These are phyloP conservation scores for Pseudoscleropodium purum DNA, from an alignment of 225 moss, liverwort and hornwort species.

Conservation along the genomic window DNA sequence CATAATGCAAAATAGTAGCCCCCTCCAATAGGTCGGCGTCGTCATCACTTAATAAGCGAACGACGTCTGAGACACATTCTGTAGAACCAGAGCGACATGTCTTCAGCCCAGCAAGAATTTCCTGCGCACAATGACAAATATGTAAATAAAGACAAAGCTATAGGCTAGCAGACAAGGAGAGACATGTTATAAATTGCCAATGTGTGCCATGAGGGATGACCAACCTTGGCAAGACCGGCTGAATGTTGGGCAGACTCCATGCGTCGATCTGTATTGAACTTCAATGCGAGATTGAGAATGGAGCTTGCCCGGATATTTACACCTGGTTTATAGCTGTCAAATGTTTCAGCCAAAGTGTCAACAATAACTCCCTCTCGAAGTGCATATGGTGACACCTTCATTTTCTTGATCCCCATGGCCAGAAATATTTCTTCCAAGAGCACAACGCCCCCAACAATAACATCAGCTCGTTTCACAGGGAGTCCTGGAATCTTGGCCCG, in stretches of 20 bases:
- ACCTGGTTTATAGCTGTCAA: constrained; percentile 37
- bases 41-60: constrained; percentile 5
- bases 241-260: constrained; percentile 58
- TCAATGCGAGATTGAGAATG: constrained; percentile 37
- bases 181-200: background rate
- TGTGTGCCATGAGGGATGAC: background rate
- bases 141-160: background rate
- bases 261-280: constrained; percentile 54
- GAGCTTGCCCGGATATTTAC: constrained; percentile 43
- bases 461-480: constrained; percentile 52
- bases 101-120: constrained; percentile 40
- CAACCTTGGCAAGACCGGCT: constrained; percentile 45
- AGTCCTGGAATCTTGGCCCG: constrained; percentile 52
- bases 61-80: constrained; percentile 33
- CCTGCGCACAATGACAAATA: constrained; percentile 15
- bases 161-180: background rate
- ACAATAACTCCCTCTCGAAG: constrained; percentile 61
- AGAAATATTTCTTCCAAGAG: constrained; percentile 54
- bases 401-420: constrained; percentile 41
- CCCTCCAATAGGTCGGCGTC: constrained; percentile 48
- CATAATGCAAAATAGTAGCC: constrained; percentile 51
- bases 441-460: constrained; percentile 51
- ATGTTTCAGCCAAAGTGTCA: constrained; percentile 40
- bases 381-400: constrained; percentile 48
- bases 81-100: constrained; percentile 12